phyloP scores from a whole-genome alignment of 345 rosid genomes.

The Brassica rapa region DNA sequence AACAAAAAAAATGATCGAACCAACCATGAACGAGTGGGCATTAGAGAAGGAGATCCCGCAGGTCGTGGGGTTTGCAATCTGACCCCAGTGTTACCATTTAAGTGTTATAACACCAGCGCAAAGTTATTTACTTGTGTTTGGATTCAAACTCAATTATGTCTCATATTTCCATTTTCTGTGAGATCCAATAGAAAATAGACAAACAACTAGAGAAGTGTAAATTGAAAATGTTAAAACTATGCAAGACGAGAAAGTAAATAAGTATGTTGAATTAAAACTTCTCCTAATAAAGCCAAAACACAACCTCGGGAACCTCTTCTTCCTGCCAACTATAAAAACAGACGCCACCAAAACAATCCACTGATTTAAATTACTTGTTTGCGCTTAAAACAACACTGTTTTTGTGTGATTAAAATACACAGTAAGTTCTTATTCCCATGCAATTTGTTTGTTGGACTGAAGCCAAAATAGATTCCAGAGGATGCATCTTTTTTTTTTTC shows the following conservation, averaged over 20 bases:
- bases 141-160: slow-evolving; percentile 11
- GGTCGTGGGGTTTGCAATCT: slow-evolving; percentile 20
- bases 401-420: slow-evolving; percentile 18
- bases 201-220: neutral
- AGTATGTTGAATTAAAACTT: slow-evolving; percentile 21
- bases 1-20: neutral
- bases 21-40: slow-evolving; percentile 24
- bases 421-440: slow-evolving; percentile 16
- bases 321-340: slow-evolving; percentile 60
- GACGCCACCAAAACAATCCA: slow-evolving; percentile 48
- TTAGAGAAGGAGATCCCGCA: slow-evolving; percentile 13
- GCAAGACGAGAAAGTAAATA: slow-evolving; percentile 24
- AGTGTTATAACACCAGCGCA: slow-evolving; percentile 18
- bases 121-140: slow-evolving; percentile 20
- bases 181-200: slow-evolving; percentile 26
- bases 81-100: slow-evolving; percentile 27
- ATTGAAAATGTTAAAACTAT: slow-evolving; percentile 18
- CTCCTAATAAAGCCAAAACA: slow-evolving; percentile 50
- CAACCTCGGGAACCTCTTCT: slow-evolving; percentile 58
- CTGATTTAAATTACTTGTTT: slow-evolving; percentile 11
- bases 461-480: slow-evolving; percentile 30
- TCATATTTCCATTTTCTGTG: neutral
- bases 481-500: neutral
- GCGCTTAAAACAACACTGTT: slow-evolving; percentile 21
- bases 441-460: slow-evolving; percentile 37